Evolutionary conservation across 2,329 filamentous ascomycete genomes (phyloP).

Genomic region (Xylaria sp.): DNA sequence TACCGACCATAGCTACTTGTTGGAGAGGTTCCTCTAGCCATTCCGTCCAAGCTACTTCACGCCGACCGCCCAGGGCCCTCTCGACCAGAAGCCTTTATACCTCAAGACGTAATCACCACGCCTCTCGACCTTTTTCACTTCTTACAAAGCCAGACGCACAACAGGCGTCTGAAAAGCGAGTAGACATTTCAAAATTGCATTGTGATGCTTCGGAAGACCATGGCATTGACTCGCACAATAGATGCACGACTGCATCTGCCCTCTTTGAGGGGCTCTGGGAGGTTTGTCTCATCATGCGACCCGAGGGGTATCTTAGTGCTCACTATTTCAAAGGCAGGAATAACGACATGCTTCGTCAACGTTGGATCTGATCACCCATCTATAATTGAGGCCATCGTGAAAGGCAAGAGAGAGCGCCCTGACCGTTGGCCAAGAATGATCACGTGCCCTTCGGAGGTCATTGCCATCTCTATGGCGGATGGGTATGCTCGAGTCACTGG

Average conservation of each 20-base stretch:
- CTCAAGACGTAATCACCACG: too few species aligned
- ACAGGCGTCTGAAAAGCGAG: too few species aligned
- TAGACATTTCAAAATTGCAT: too few species aligned
- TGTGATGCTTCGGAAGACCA: too few species aligned
- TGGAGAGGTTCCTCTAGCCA: too few species aligned
- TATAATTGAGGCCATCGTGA: constrained; percentile 74
- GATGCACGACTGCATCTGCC: constrained; percentile 70
- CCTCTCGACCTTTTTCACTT: too few species aligned
- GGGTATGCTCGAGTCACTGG: constrained; percentile 72
- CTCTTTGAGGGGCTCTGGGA: constrained; percentile 78
- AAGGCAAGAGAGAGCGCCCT: constrained; percentile 69
- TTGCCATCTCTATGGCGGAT: constrained; percentile 77
- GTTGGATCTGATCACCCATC: constrained; percentile 49
- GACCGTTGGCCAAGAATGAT: constrained; percentile 69
- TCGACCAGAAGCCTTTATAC: too few species aligned
- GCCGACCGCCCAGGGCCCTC: too few species aligned
- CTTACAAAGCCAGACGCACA: too few species aligned
- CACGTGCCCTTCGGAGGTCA: constrained; percentile 69
- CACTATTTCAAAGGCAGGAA: constrained; percentile 47
- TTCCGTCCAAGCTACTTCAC: too few species aligned
- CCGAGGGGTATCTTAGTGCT: neutral
- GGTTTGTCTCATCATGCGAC: constrained; percentile 42
- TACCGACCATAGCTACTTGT: too few species aligned
- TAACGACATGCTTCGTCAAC: constrained; percentile 63
- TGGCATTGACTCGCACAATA: too few species aligned